Conservation (phyloP, 2,329 filamentous ascomycete species). For the Fusarium humuli region DNA sequence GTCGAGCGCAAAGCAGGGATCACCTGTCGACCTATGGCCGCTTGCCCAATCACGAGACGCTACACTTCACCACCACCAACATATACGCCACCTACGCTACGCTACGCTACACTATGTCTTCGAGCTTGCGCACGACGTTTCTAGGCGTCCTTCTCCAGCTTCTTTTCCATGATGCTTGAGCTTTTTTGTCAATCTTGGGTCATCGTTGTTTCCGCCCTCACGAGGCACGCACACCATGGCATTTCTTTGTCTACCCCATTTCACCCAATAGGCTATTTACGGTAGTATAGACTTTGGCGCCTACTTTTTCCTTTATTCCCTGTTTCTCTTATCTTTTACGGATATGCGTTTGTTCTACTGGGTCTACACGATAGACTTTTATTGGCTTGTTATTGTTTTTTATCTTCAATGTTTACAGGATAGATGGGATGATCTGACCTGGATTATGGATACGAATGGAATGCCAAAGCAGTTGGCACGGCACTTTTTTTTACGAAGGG, state of each 20-base stretch:
- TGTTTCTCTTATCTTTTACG: conserved; percentile 7
- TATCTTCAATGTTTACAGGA: conserved; percentile 32
- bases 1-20: conserved; percentile 39
- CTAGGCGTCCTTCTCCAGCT: conserved; percentile 29
- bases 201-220: conserved; percentile 16
- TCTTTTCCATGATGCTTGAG: conserved; percentile 10
- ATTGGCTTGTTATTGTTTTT: conserved; percentile 14
- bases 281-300: conserved; percentile 34
- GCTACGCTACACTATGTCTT: background rate
- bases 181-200: conserved; percentile 34
- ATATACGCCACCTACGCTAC: conserved; percentile 20
- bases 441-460: conserved; percentile 38
- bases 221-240: conserved; percentile 6
- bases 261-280: conserved; percentile 9
- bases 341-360: conserved; percentile 14
- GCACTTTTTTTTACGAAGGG: conserved; percentile 18
- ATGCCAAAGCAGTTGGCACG: conserved; percentile 21
- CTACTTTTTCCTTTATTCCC: conserved; percentile 11
- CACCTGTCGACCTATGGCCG: conserved; percentile 11
- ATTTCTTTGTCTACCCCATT: conserved; percentile 15
- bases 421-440: conserved; percentile 30
- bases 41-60: conserved; percentile 15
- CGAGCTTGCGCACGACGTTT: conserved; percentile 28
- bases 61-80: conserved; percentile 9
- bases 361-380: conserved; percentile 37